Evolutionary conservation across 2,329 filamentous ascomycete species (phyloP).

Genomic region (Lachnellula occidentalis): DNA sequence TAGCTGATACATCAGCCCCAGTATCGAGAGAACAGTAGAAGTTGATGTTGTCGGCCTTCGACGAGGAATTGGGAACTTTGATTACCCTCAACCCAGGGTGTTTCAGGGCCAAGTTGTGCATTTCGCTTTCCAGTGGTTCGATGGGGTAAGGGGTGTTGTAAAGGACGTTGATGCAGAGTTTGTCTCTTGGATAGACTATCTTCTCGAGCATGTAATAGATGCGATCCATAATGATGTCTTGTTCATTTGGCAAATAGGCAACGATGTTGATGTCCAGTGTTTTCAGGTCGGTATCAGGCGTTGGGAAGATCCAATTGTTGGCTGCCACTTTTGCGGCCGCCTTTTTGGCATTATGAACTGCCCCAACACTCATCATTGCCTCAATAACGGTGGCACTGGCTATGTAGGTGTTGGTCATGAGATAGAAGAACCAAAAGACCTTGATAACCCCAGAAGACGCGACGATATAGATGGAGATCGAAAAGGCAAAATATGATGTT

Average conservation of each 20-base stretch:
- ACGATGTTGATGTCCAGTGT: conserved; percentile 44
- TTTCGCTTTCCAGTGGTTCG: conserved; percentile 39
- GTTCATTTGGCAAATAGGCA: conserved; percentile 45
- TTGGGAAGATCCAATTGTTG: conserved; percentile 38
- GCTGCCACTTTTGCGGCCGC: conserved; percentile 34
- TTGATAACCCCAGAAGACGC: conserved; percentile 32
- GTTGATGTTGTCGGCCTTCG: conserved; percentile 46
- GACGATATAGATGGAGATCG: conserved; percentile 37
- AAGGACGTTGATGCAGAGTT: conserved; percentile 42
- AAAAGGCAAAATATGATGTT: conserved; percentile 38
- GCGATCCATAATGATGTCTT: conserved; percentile 44
- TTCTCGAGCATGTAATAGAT: conserved; percentile 42
- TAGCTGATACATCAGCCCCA: conserved; percentile 40
- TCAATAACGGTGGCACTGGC: conserved; percentile 38
- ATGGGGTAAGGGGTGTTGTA: conserved; percentile 45
- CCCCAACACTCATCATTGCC: conserved; percentile 35
- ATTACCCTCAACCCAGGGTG: conserved; percentile 39
- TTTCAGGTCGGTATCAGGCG: conserved; percentile 35
- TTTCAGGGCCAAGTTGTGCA: conserved; percentile 33
- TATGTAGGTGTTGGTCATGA: conserved; percentile 40
- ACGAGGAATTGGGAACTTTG: conserved; percentile 43
- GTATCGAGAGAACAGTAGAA: conserved; percentile 41
- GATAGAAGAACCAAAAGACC: conserved; percentile 41
- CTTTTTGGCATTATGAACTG: conserved; percentile 33
- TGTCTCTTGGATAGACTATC: conserved; percentile 40